Conservation (phyloP, 768 basidiomycete genomes). For the Glaciozyma martinii region DNA sequence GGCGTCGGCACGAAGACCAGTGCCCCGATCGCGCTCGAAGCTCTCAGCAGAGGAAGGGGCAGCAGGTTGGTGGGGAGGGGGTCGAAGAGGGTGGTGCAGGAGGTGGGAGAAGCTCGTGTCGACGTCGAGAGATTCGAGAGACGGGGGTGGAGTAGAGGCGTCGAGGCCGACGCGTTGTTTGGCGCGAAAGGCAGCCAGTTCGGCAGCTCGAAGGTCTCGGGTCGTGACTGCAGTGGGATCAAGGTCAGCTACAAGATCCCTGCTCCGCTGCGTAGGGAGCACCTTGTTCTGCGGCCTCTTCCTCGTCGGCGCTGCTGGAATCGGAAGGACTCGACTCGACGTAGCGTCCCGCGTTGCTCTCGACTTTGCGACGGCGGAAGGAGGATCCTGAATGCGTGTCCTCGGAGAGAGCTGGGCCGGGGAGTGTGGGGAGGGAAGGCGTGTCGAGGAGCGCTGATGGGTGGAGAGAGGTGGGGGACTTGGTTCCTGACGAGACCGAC, state of each 20-base stretch:
- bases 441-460: neutral
- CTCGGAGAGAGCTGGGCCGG: neutral
- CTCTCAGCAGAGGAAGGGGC: neutral
- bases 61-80: neutral
- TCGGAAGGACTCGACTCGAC: neutral
- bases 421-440: neutral
- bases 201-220: neutral
- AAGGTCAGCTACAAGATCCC: neutral
- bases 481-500: neutral
- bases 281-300: neutral
- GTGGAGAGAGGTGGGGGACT: neutral
- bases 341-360: neutral
- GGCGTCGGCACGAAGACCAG: slow-evolving; percentile 1
- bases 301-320: neutral
- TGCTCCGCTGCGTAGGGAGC: neutral
- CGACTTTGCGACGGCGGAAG: neutral
- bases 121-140: neutral
- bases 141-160: neutral
- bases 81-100: neutral
- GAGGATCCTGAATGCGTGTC: neutral
- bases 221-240: neutral
- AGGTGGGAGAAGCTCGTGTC: neutral
- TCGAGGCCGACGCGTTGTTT: neutral
- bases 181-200: neutral
- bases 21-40: neutral